phyloP scores from a whole-genome alignment of 208 protist species.

The Giardia duodenalis region DNA sequence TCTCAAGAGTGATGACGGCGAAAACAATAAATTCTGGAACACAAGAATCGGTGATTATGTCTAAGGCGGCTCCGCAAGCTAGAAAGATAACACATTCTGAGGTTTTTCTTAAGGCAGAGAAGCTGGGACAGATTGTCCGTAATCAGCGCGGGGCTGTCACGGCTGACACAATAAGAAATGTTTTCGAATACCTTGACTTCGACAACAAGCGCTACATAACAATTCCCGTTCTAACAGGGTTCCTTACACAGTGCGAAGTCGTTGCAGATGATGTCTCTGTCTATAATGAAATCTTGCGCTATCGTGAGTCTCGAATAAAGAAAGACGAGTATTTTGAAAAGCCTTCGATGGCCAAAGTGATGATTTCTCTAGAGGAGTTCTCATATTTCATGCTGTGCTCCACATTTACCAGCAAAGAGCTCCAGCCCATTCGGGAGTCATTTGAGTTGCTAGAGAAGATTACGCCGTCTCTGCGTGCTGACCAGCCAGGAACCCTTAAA shows the following conservation, averaged over 20 bases:
- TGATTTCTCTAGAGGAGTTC: neutral
- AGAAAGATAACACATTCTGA: neutral
- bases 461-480: neutral
- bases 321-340: neutral
- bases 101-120: neutral
- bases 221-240: neutral
- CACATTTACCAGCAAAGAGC: neutral
- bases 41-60: neutral
- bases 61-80: neutral
- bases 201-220: neutral
- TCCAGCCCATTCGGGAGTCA: neutral
- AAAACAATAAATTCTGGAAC: too few relatives aligned
- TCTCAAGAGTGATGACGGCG: too few relatives aligned
- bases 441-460: neutral
- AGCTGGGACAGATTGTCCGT: neutral
- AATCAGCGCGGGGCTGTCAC: neutral
- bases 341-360: neutral
- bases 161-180: neutral
- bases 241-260: neutral
- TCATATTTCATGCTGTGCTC: neutral
- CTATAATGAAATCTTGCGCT: neutral
- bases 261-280: neutral
- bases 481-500: neutral
- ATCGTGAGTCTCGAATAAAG: neutral
- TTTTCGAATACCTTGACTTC: neutral